phyloP scores from a whole-genome alignment of 768 basidiomycete genomes.

The Mycena rebaudengoi region DNA sequence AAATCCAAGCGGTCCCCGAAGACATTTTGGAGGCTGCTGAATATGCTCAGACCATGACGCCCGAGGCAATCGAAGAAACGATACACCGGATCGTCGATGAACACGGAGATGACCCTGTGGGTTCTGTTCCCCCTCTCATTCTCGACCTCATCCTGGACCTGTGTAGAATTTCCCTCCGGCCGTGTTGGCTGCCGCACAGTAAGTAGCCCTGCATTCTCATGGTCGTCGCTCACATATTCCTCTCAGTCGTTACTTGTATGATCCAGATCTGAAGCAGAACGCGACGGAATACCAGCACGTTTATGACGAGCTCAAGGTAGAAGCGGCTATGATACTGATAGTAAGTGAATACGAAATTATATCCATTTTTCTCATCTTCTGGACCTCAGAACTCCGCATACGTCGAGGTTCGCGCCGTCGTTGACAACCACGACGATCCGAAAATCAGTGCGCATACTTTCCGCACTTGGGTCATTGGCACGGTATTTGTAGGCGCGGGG shows the following conservation, averaged over 20 bases:
- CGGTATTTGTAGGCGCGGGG: conserved; percentile 33
- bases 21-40: conserved; percentile 21
- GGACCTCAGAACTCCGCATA: conserved; percentile 56
- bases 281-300: conserved; percentile 23
- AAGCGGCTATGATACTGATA: conserved; percentile 36
- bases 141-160: background rate
- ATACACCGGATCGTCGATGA: conserved; percentile 27
- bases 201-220: background rate
- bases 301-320: conserved; percentile 36
- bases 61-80: conserved; percentile 24
- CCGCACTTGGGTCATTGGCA: conserved; percentile 48
- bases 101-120: conserved; percentile 22
- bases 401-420: conserved; percentile 70
- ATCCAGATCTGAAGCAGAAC: conserved; percentile 23
- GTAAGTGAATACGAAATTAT: conserved; percentile 9
- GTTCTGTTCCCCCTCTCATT: background rate
- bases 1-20: conserved; percentile 21
- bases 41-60: conserved; percentile 15
- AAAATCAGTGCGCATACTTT: conserved; percentile 61
- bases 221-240: background rate
- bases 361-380: no score
- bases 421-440: conserved; percentile 64
- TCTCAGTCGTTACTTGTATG: conserved; percentile 26
- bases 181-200: conserved; percentile 8
- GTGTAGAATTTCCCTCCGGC: conserved; percentile 16